Evolutionary conservation across 305 asterid species (phyloP), one percentile per base, ranked within the genome.

Genomic region (Coffea humblotiana): DNA sequence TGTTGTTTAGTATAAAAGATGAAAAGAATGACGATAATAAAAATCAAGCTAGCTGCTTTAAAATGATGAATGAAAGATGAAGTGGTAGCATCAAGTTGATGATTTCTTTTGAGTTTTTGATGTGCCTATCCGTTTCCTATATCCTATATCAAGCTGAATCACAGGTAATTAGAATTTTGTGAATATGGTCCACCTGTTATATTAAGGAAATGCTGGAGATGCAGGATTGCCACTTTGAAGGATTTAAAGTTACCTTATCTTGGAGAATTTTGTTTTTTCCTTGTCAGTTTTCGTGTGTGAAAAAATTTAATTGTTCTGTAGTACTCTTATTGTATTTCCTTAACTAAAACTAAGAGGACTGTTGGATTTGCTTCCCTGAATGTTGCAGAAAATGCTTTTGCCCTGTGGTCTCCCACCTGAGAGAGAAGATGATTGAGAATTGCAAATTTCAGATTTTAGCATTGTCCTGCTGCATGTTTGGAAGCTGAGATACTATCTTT

Each of bases 331-430:
- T 16, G 7, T 51, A 8, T 2, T 47, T 70, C 43, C 29, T 66
- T 65, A 4, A 49, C 40, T 66, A 6, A 82, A 58, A 58, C 64
- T 19, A 58, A 58, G 6, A 76, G 52, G 47, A 63, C 72, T 70
- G 4, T 63, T 58, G 51, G n/a, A 68, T 49, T 66, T 21, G 18
- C 68, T 49, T 37, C 49, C 75, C 65, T 78, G 79, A 35, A 32
- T 80, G 3, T 11, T 91, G 91, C 96, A 95, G 98, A 95, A 95
- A 95, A 95, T 95, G 97, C 91, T 95, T 56, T 82, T 92, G 88
- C 99, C 99, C 5, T 95, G 99, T 82, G 99, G 99, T 27, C 89
- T 92, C 72, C 97, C 99, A 76, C 99, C 99, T 0, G 99, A 93
- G 89, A 95, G 97, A 87, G 98, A 93, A 76, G 98, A 93, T 40